Evolutionary conservation across 139 green algal species (phyloP).

Genomic region (Coelastrella sp.): DNA sequence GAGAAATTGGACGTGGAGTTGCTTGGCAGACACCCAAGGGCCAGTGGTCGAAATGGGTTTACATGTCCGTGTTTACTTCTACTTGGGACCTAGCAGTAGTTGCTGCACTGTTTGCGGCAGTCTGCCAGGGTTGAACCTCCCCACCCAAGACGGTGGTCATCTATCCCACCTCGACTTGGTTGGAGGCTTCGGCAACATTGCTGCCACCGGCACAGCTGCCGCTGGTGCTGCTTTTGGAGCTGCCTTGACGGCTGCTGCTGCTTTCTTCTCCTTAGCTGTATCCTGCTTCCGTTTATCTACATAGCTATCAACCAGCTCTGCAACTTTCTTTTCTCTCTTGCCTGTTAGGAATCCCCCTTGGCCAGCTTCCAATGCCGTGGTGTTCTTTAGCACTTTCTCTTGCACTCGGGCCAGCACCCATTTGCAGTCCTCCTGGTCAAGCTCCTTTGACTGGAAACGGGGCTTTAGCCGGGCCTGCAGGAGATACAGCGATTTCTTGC

Average conservation of each 20-base stretch:
- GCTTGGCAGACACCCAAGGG: too few relatives aligned
- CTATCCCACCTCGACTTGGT: neutral
- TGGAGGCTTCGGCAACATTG: neutral
- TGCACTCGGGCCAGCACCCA: conserved; percentile 45
- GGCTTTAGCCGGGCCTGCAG: conserved; percentile 46
- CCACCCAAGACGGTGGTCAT: too few relatives aligned
- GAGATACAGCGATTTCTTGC: neutral
- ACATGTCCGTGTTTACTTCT: too few relatives aligned
- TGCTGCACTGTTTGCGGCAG: too few relatives aligned
- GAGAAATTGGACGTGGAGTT: too few relatives aligned
- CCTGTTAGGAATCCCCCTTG: neutral
- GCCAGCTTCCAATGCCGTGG: neutral
- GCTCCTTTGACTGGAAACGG: conserved; percentile 48
- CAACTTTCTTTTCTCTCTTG: conserved; percentile 37
- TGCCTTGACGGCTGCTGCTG: neutral
- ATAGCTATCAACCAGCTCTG: conserved; percentile 41
- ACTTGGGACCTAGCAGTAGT: too few relatives aligned
- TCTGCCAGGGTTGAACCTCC: too few relatives aligned
- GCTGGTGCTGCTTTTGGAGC: neutral
- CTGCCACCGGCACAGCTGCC: neutral
- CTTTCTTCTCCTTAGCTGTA: neutral
- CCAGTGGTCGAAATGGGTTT: too few relatives aligned
- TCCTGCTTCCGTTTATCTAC: neutral
- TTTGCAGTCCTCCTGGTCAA: conserved; percentile 73
- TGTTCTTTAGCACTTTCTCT: conserved; percentile 29